Conservation (phyloP, 169 alveolate genomes). For the Plasmodium vinckei region DNA sequence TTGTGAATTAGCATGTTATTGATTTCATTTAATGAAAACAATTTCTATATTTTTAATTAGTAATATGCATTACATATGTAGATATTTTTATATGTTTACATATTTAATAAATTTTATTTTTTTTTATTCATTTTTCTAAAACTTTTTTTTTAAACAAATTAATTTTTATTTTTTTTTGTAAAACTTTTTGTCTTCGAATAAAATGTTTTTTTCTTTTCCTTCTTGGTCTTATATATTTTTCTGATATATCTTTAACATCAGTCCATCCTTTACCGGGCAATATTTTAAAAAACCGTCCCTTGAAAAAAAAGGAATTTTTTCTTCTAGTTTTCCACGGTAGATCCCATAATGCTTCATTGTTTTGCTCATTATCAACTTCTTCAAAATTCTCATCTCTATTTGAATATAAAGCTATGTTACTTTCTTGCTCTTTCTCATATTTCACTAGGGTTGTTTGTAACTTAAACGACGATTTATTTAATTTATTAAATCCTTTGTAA, state of each 20-base stretch:
- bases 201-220: slow-evolving; percentile 73
- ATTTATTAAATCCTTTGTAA: slow-evolving; percentile 50
- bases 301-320: slow-evolving; percentile 60
- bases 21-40: no score
- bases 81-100: no score
- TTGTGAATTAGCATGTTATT: no score
- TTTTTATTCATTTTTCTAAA: slow-evolving; percentile 40
- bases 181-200: slow-evolving; percentile 60
- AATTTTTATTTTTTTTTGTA: slow-evolving; percentile 75
- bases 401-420: slow-evolving; percentile 23
- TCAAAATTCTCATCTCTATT: slow-evolving; percentile 20
- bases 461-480: slow-evolving; percentile 47
- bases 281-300: slow-evolving; percentile 70
- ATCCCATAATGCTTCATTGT: slow-evolving; percentile 51
- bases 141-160: slow-evolving; percentile 66
- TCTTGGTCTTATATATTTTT: slow-evolving; percentile 59
- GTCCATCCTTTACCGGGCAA: slow-evolving; percentile 68
- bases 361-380: slow-evolving; percentile 47
- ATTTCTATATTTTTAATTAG: no score
- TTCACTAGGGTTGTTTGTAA: slow-evolving; percentile 57
- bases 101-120: no score
- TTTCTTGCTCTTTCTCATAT: slow-evolving; percentile 19
- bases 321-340: slow-evolving; percentile 63
- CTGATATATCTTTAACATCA: slow-evolving; percentile 65
- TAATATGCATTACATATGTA: no score